Base-by-base conservation (phyloP, 345 rosid genomes). In the Brassica nigra region DNA sequence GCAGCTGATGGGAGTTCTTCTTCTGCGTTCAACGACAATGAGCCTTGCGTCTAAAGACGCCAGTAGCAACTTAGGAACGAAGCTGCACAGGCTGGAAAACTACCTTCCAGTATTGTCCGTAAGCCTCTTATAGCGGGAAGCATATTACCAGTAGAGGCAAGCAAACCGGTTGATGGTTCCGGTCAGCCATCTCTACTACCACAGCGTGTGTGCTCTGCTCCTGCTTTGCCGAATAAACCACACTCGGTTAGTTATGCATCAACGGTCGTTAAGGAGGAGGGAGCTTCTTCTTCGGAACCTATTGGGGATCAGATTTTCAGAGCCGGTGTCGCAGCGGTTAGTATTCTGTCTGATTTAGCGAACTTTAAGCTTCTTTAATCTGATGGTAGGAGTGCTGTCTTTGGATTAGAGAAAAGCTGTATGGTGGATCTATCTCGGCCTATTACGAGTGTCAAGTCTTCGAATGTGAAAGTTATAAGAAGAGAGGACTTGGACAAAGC, bases 1-100 rank as follows among this genome's bases (percentile, higher is more conserved):
- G 77, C 86, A 33, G 77, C 89, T 20, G 98, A 94, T 85, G 98
- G 97, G 37, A 90, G 82, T 82, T 85, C 97, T 27, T 89, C 96
- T 27, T 88, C 92, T 79, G 77, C 88, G 34, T 89, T 91, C 86
- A 70, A 89, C 34, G 97, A 94, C 12, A 97, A 92, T 78, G 98
- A 94, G 80, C 76, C 87, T 52, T 87, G 94, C 70, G 75, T 86
- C 81, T 87, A 95, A 5, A 83, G 86, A 81, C 80, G 88, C 63
- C 92, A 85, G 68, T 92, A 77, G 68, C 94, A 77, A 15, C 52
- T 85, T 52, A 86, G 82, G 65, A 78, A 78, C 0, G 88, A 80
- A 74, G 74, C 73, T 78, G 69, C 76, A 33, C 84, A 74, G 62
- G 78, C 78, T 55, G 89, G 81, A 55, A 83, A 84, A 66, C 62